A percentile compares a stretch with the other conserved stretches of the same genome.
phyloP scores from a whole-genome alignment of 1,284 basidiomycete species.

The Puccinia brachypodii region DNA sequence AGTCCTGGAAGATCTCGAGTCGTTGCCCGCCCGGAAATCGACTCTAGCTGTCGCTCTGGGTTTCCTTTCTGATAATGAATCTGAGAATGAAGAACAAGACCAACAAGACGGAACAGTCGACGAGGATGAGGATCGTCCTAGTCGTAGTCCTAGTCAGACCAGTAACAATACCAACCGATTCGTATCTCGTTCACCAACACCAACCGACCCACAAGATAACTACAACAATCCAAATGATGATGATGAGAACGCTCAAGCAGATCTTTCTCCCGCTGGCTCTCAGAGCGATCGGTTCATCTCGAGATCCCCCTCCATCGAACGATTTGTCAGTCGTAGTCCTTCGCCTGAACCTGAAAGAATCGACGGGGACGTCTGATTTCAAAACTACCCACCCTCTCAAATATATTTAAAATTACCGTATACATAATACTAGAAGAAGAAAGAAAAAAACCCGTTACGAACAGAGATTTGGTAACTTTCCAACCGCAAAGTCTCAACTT shows the following conservation, averaged over 20 bases:
- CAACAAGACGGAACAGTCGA: conserved; percentile 16
- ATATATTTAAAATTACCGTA: too few species aligned
- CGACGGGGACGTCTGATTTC: background rate
- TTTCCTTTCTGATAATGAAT: conserved; percentile 49
- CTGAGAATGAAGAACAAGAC: conserved; percentile 46
- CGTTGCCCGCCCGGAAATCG: conserved; percentile 77
- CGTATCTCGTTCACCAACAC: conserved; percentile 36
- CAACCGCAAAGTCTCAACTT: too few species aligned
- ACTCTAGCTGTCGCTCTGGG: conserved; percentile 75
- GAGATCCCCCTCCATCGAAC: background rate
- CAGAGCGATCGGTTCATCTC: background rate
- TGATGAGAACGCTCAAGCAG: too few species aligned
- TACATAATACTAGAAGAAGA: too few species aligned
- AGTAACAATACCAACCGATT: conserved; percentile 39
- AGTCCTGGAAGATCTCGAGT: conserved; percentile 86
- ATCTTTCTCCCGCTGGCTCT: too few species aligned
- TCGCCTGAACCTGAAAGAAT: background rate
- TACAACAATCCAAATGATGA: too few species aligned
- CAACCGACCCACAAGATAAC: background rate
- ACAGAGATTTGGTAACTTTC: too few species aligned
- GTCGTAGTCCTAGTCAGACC: conserved; percentile 28
- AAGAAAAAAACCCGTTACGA: too few species aligned
- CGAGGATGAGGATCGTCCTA: conserved; percentile 1
- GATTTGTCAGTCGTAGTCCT: too few species aligned
- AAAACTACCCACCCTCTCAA: too few species aligned